Percentiles rank a stretch among this genome's conserved stretches.
These are phyloP conservation scores for Penicillium sp. DNA, from an alignment of 2,329 filamentous ascomycete species.

Conservation along the genomic window DNA sequence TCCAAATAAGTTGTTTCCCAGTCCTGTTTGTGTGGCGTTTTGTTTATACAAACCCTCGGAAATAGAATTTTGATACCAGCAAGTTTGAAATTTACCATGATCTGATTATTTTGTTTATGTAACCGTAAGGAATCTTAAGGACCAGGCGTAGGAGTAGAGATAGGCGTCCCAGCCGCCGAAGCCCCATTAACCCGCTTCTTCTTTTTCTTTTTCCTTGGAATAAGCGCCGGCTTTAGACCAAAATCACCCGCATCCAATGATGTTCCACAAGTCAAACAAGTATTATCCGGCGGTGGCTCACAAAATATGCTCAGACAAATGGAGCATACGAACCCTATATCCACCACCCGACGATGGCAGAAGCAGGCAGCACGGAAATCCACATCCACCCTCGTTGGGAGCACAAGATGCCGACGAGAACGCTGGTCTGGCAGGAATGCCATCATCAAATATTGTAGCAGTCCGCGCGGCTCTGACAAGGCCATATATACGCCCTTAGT, in stretches of 20 bases:
- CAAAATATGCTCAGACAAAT: conserved; percentile 96
- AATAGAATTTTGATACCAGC: not conserved
- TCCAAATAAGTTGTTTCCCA: not conserved
- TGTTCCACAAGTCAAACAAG: conserved; percentile 82
- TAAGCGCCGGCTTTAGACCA: conserved; percentile 72
- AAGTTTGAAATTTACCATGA: not conserved
- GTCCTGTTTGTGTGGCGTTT: not conserved
- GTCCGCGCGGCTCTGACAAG: conserved; percentile 62
- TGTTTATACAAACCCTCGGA: not conserved
- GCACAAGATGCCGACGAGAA: conserved; percentile 64
- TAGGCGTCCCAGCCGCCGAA: conserved; percentile 58
- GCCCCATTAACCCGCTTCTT: conserved; percentile 60
- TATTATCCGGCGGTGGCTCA: conserved; percentile 59
- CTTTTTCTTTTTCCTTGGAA: conserved; percentile 71
- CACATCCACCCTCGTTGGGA: conserved; percentile 79
- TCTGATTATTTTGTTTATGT: not conserved
- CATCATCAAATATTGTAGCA: conserved; percentile 94
- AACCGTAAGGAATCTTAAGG: conserved; percentile 21
- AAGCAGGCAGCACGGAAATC: conserved; percentile 99
- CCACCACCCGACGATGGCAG: conserved; percentile 87
- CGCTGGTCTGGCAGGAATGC: conserved; percentile 76
- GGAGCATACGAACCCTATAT: conserved; percentile 92
- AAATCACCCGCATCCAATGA: conserved; percentile 74
- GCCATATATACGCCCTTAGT: conserved; percentile 70
- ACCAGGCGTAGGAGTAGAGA: conserved; percentile 51